phyloP scores from a whole-genome alignment of 148 eudicot species.

The Rhododendron ovatum region DNA sequence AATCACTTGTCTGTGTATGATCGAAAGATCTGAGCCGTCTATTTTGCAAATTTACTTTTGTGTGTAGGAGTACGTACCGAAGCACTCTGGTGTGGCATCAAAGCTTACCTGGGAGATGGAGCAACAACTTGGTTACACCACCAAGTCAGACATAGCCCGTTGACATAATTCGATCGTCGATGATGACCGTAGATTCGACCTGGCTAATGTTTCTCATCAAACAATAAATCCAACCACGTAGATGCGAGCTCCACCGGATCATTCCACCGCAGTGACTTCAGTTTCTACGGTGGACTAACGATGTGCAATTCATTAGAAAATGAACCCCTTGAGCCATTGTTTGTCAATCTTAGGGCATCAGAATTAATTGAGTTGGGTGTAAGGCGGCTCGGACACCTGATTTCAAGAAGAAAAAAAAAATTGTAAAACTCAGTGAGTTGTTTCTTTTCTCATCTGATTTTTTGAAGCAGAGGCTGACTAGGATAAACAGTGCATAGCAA shows the following conservation, averaged over 20 bases:
- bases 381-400: not conserved
- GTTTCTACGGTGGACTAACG: not conserved
- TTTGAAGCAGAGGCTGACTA: not conserved
- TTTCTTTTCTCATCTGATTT: not conserved
- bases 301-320: not conserved
- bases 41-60: not conserved
- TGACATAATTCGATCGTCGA: slow-evolving; percentile 24
- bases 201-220: not conserved
- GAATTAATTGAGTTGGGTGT: not conserved
- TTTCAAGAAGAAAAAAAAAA: not conserved
- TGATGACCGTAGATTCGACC: not conserved
- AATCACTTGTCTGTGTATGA: not conserved
- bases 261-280: not conserved
- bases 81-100: slow-evolving; percentile 38
- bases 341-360: not conserved
- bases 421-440: not conserved
- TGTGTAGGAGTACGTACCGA: slow-evolving; percentile 67
- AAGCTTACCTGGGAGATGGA: slow-evolving; percentile 88
- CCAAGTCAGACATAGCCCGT: slow-evolving; percentile 65
- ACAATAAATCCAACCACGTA: not conserved
- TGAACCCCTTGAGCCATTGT: not conserved
- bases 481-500: not conserved
- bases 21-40: not conserved
- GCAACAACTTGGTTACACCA: slow-evolving; percentile 60
- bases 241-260: not conserved